phyloP scores from a whole-genome alignment of 2,329 filamentous ascomycete genomes.

The Aspergillus fischeri region DNA sequence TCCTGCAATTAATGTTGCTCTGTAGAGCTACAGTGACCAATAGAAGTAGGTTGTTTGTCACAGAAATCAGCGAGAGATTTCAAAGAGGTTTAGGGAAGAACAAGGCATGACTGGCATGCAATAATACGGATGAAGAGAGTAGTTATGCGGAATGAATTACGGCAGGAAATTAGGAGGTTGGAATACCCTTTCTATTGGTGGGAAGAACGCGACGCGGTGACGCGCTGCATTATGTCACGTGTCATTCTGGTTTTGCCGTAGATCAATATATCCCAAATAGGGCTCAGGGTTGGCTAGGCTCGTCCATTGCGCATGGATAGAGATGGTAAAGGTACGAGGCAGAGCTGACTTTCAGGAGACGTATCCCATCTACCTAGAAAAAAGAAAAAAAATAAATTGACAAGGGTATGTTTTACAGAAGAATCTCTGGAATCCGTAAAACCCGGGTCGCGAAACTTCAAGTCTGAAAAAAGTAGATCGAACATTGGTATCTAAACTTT shows the following conservation, averaged over 20 bases:
- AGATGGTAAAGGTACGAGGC: background rate
- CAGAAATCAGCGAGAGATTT: background rate
- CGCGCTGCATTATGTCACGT: constrained; percentile 16
- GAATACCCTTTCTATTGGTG: too few species aligned
- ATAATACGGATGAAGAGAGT: constrained; percentile 1
- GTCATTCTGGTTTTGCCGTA: background rate
- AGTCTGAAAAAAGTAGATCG: background rate
- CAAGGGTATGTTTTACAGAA: background rate
- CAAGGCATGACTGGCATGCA: background rate
- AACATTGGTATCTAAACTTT: background rate
- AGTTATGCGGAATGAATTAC: constrained; percentile 4
- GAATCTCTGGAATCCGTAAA: background rate
- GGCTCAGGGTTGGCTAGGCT: too few species aligned
- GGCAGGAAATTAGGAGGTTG: constrained; percentile 9
- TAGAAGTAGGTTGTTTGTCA: background rate
- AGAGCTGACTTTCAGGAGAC: background rate
- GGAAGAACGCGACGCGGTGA: constrained; percentile 18
- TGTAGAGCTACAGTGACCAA: background rate
- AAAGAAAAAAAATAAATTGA: background rate
- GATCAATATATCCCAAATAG: constrained; percentile 16
- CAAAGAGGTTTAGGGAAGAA: background rate
- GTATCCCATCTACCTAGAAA: background rate
- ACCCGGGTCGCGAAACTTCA: background rate
- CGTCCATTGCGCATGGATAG: background rate
- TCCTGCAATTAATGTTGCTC: background rate